These are phyloP conservation scores for Populus davidiana DNA, from an alignment of 345 rosid species.

Conservation along the genomic window DNA sequence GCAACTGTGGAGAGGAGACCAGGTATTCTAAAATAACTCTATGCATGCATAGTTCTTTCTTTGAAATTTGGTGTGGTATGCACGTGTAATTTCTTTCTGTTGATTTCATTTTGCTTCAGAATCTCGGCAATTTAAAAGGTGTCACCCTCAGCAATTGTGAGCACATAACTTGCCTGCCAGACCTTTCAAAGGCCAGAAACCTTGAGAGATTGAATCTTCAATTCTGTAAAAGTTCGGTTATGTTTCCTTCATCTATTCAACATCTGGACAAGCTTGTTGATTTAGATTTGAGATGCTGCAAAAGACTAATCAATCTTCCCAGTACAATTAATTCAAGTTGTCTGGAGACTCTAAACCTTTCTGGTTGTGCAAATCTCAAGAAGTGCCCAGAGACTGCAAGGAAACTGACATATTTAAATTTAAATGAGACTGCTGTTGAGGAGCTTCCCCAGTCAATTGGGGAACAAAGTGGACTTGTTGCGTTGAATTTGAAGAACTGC, in stretches of 20 bases:
- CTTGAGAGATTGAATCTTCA: neutral
- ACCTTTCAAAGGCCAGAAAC: neutral
- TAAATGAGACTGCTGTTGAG: neutral
- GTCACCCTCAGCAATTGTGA: neutral
- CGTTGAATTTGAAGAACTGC: conserved; percentile 2
- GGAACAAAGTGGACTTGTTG: neutral
- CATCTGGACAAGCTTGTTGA: neutral
- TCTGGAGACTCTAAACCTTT: conserved; percentile 8
- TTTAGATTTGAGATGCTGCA: neutral
- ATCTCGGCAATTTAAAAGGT: conserved; percentile 3
- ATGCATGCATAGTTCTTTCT: too few species aligned
- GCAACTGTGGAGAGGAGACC: conserved; percentile 1
- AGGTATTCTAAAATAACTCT: neutral
- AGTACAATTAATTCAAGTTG: neutral
- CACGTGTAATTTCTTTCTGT: too few species aligned
- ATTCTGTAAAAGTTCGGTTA: neutral
- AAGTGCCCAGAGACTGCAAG: neutral
- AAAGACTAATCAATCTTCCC: neutral
- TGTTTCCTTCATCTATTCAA: neutral
- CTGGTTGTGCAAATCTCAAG: conserved; percentile 4
- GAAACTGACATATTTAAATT: conserved; percentile 2
- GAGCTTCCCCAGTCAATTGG: conserved; percentile 9
- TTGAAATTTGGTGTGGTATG: too few species aligned
- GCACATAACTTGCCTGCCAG: neutral
- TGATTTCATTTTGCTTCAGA: neutral